A percentile compares a stretch with the other conserved stretches of the same genome.
Conservation (phyloP, 768 basidiomycete species). For the Suillus placidus region DNA sequence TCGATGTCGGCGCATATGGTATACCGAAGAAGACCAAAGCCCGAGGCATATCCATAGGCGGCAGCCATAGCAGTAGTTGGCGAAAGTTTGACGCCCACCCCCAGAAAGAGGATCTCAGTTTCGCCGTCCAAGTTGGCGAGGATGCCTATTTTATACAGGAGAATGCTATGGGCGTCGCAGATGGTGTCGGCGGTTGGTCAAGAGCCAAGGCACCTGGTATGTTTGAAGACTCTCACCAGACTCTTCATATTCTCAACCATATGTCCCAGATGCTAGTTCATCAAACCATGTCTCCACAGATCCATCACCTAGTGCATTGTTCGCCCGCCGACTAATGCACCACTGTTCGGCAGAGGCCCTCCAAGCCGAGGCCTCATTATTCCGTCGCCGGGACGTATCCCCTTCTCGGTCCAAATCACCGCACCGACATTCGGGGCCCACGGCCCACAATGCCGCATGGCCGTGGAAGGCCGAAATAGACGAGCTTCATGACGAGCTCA, state of each 20-base stretch:
- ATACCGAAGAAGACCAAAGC: slow-evolving; percentile 62
- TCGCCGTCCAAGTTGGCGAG: slow-evolving; percentile 85
- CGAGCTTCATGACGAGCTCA: slow-evolving; percentile 46
- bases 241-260: not conserved
- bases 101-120: slow-evolving; percentile 39
- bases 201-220: slow-evolving; percentile 40
- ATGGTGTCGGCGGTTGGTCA: slow-evolving; percentile 95
- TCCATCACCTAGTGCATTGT: slow-evolving; percentile 54
- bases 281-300: slow-evolving; percentile 39
- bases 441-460: slow-evolving; percentile 32
- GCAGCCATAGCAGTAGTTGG: slow-evolving; percentile 24
- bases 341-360: slow-evolving; percentile 66
- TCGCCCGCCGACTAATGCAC: slow-evolving; percentile 85
- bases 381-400: slow-evolving; percentile 32
- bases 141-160: slow-evolving; percentile 85
- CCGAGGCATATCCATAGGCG: slow-evolving; percentile 15
- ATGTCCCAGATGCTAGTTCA: slow-evolving; percentile 20
- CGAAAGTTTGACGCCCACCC: slow-evolving; percentile 29
- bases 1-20: slow-evolving; percentile 84
- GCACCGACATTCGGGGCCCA: slow-evolving; percentile 35
- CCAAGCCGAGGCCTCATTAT: slow-evolving; percentile 15
- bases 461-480: slow-evolving; percentile 37
- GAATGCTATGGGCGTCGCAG: slow-evolving; percentile 92
- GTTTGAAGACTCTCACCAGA: slow-evolving; percentile 14
- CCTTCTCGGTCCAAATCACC: slow-evolving; percentile 48